Conservation (phyloP, 192 early-diverging fungal species). For the Rhizophagus prolifer region DNA sequence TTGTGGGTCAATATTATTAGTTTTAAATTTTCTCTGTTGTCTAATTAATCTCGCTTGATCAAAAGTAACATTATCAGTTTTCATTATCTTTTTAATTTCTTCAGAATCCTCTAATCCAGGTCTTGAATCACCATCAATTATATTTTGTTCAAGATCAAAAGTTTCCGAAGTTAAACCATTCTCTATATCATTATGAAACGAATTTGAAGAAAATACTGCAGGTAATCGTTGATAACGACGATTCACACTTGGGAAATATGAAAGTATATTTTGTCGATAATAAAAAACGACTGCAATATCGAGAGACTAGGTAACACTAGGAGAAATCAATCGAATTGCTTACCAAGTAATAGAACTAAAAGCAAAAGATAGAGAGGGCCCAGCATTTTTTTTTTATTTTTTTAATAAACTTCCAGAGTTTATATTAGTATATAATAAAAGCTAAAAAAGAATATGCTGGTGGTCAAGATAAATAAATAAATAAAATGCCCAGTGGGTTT, state of each 20-base stretch:
- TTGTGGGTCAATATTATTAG: slow-evolving; percentile 58
- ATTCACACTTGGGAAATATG: background rate
- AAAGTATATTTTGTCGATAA: background rate
- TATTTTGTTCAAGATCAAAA: slow-evolving; percentile 54
- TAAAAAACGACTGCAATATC: background rate
- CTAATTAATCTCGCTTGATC: slow-evolving; percentile 59
- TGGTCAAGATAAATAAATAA: background rate
- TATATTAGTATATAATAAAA: background rate
- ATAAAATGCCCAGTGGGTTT: background rate
- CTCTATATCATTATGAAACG: slow-evolving; percentile 57
- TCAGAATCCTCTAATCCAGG: slow-evolving; percentile 54
- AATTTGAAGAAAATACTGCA: slow-evolving; percentile 42
- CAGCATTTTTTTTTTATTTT: background rate
- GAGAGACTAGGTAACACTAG: background rate
- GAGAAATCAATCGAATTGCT: background rate
- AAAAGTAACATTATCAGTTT: slow-evolving; percentile 50
- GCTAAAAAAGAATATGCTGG: background rate
- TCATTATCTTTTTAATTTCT: slow-evolving; percentile 57
- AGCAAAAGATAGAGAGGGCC: background rate
- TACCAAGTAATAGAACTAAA: background rate
- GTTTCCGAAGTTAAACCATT: slow-evolving; percentile 54
- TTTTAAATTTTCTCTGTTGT: slow-evolving; percentile 53
- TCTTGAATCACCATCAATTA: slow-evolving; percentile 46
- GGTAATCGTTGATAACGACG: slow-evolving; percentile 49
- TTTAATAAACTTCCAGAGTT: background rate